A percentile compares a stretch with the other conserved stretches of the same genome.
Conservation (phyloP, 345 rosid genomes). For the Citrus australasica region DNA sequence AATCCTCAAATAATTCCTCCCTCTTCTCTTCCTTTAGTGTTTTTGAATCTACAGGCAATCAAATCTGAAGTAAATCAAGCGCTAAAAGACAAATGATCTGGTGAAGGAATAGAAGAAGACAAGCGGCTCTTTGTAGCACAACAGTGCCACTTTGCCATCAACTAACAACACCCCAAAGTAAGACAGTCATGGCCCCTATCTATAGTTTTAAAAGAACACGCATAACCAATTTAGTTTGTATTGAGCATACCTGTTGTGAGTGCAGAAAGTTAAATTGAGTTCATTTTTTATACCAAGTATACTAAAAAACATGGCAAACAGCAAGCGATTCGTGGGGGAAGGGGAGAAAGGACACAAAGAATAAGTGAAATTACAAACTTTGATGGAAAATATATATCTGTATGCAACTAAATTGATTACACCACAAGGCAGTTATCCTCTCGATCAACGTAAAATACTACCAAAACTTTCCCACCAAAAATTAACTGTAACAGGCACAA, state of each 20-base stretch:
- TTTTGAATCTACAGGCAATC: slow-evolving; percentile 63
- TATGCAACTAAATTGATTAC: not conserved
- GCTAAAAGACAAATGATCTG: not conserved
- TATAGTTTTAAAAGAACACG: not conserved
- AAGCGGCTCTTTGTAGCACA: not conserved
- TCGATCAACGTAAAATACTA: not conserved
- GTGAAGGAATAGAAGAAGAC: not conserved
- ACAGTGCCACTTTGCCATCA: not conserved
- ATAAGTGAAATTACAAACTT: not conserved
- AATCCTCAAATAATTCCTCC: slow-evolving; percentile 71
- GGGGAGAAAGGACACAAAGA: not conserved
- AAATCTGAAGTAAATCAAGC: not conserved
- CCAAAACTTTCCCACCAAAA: not conserved
- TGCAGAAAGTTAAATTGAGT: not conserved
- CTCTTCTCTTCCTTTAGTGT: slow-evolving; percentile 92
- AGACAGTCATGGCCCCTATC: not conserved
- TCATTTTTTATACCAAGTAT: not conserved
- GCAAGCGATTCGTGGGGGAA: not conserved
- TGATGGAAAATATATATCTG: not conserved
- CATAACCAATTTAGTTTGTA: not conserved
- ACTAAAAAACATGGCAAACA: not conserved
- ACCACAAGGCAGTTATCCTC: not conserved
- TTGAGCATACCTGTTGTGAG: not conserved
- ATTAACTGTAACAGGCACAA: not conserved
- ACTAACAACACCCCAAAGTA: not conserved